Evolutionary conservation across 306 rosid genomes (phyloP).

Genomic region (Malus fusca): DNA sequence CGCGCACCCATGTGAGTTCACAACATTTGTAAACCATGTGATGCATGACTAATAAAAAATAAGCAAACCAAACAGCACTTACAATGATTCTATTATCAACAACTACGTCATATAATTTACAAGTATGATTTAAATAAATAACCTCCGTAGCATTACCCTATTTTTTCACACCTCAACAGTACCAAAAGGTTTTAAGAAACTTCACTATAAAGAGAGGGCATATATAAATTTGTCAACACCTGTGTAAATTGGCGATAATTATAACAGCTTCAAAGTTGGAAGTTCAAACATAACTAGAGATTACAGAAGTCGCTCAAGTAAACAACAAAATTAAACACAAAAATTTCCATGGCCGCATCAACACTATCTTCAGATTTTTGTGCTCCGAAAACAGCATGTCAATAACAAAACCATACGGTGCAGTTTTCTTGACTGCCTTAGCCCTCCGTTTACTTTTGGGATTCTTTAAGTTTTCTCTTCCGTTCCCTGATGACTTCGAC

Average conservation of each 20-base stretch:
- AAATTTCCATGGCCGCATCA: background rate
- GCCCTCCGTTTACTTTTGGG: slow-evolving; percentile 23
- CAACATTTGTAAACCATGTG: no score
- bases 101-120: no score
- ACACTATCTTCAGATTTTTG: background rate
- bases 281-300: background rate
- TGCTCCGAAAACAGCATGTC: background rate
- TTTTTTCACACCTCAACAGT: no score
- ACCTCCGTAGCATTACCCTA: no score
- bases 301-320: background rate
- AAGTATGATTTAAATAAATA: no score
- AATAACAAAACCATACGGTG: background rate
- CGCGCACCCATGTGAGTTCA: no score
- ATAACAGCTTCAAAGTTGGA: no score
- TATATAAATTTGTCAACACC: background rate
- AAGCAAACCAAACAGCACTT: no score
- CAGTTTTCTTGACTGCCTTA: slow-evolving; percentile 12
- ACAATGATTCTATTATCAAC: no score
- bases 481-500: slow-evolving; percentile 40
- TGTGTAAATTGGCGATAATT: background rate
- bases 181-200: no score
- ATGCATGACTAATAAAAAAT: no score
- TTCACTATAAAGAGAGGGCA: background rate
- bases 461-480: slow-evolving; percentile 53
- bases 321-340: background rate